These are phyloP conservation scores for Graphilbum sp. DNA, from an alignment of 2,329 filamentous ascomycete genomes.

Conservation along the genomic window DNA sequence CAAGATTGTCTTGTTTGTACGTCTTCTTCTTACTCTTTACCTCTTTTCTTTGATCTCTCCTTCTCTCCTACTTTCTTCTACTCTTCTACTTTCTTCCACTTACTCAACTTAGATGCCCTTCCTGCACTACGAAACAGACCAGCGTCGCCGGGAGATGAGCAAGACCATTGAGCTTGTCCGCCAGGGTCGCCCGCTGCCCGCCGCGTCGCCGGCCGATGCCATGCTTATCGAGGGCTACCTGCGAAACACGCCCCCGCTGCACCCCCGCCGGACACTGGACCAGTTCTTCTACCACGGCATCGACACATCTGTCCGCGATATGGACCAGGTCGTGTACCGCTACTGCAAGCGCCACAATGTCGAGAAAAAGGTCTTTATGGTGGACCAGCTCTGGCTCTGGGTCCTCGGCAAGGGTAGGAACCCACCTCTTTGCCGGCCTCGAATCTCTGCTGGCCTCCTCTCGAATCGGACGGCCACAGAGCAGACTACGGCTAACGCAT, in stretches of 20 bases:
- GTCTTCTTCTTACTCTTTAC: no score
- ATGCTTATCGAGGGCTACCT: slow-evolving; percentile 32
- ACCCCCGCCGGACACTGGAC: slow-evolving; percentile 45
- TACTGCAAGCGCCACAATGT: slow-evolving; percentile 24
- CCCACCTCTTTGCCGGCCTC: no score
- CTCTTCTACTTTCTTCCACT: no score
- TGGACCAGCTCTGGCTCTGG: slow-evolving; percentile 55
- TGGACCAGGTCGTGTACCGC: slow-evolving; percentile 48
- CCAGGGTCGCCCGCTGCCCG: slow-evolving; percentile 15
- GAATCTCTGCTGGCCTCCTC: no score
- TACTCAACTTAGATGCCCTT: slow-evolving; percentile 37
- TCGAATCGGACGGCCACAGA: no score
- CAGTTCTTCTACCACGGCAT: slow-evolving; percentile 52
- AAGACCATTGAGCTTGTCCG: slow-evolving; percentile 24
- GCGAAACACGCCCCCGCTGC: slow-evolving; percentile 28
- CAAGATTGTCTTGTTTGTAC: slow-evolving; percentile 20
- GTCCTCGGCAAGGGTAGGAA: slow-evolving; percentile 27
- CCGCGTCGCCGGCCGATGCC: slow-evolving; percentile 20
- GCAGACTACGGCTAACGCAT: no score
- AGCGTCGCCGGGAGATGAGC: slow-evolving; percentile 37
- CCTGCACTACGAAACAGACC: slow-evolving; percentile 46
- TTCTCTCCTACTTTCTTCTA: no score
- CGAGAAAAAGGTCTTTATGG: slow-evolving; percentile 48
- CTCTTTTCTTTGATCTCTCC: no score
- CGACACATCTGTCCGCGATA: slow-evolving; percentile 41